Evolutionary conservation across 495 filamentous ascomycete genomes (phyloP).

Genomic region (Hypoxylon intermedium): DNA sequence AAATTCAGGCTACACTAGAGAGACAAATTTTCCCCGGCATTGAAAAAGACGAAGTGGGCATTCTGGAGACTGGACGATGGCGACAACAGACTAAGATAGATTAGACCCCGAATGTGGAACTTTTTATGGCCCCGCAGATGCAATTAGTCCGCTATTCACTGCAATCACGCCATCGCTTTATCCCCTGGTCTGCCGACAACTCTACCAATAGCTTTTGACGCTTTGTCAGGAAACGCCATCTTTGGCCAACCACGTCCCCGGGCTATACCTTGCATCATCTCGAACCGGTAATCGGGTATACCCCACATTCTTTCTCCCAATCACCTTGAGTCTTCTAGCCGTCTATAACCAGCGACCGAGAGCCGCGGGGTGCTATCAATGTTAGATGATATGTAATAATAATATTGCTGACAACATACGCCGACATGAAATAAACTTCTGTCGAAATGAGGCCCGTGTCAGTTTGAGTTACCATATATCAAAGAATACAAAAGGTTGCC

Average conservation of each 20-base stretch:
- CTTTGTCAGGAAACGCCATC: slow-evolving; percentile 44
- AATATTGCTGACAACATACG: too few relatives aligned
- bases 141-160: slow-evolving; percentile 37
- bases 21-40: slow-evolving; percentile 25
- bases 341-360: slow-evolving; percentile 22
- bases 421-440: too few relatives aligned
- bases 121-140: slow-evolving; percentile 37
- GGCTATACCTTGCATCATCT: slow-evolving; percentile 38
- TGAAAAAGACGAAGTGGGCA: slow-evolving; percentile 27
- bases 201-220: slow-evolving; percentile 38
- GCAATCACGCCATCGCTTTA: slow-evolving; percentile 45
- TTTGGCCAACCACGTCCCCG: slow-evolving; percentile 34
- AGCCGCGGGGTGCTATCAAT: slow-evolving; percentile 15
- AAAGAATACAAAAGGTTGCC: background rate
- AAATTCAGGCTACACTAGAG: slow-evolving; percentile 17
- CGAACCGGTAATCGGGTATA: slow-evolving; percentile 36
- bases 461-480: too few relatives aligned
- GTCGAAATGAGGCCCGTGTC: too few relatives aligned
- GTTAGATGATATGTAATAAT: too few relatives aligned
- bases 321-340: slow-evolving; percentile 15
- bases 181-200: slow-evolving; percentile 15
- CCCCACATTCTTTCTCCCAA: slow-evolving; percentile 33
- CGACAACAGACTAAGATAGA: slow-evolving; percentile 31
- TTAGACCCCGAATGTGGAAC: slow-evolving; percentile 34
- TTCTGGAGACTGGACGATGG: slow-evolving; percentile 33